phyloP scores from a whole-genome alignment of 495 filamentous ascomycete species.

The Thermothielavioides terrestris region DNA sequence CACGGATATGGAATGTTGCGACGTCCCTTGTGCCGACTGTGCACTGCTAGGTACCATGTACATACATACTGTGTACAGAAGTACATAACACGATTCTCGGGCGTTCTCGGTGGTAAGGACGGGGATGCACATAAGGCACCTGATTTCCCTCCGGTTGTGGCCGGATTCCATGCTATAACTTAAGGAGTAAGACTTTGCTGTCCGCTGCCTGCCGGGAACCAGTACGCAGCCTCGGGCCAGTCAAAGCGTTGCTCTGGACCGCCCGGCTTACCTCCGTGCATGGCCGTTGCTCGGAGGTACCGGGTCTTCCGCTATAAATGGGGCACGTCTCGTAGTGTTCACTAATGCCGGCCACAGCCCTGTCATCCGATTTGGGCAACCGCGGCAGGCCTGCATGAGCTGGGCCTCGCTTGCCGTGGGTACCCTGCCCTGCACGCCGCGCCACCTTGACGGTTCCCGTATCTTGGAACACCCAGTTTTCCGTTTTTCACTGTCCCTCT shows the following conservation, averaged over 20 bases:
- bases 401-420: conserved; percentile 7
- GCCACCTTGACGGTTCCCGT: conserved; percentile 6
- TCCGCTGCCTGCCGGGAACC: too few relatives aligned
- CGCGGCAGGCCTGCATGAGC: background rate
- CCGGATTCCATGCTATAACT: background rate
- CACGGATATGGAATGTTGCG: too few relatives aligned
- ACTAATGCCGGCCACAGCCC: background rate
- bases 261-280: too few relatives aligned
- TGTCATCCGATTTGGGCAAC: conserved; percentile 4
- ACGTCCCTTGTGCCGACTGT: too few relatives aligned
- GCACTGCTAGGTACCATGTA: too few relatives aligned
- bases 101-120: background rate
- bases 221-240: too few relatives aligned
- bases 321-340: conserved; percentile 1
- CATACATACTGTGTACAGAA: too few relatives aligned
- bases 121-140: background rate
- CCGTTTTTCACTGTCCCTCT: background rate
- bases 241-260: too few relatives aligned
- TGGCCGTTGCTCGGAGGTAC: too few relatives aligned
- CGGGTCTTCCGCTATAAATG: conserved; percentile 1
- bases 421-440: conserved; percentile 2
- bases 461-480: background rate
- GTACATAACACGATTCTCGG: background rate
- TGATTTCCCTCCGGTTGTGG: background rate
- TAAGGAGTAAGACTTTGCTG: too few relatives aligned